Evolutionary conservation across 495 filamentous ascomycete genomes (phyloP), one percentile per base, ranked within the genome.

Genomic region (Talaromyces wortmannii): DNA sequence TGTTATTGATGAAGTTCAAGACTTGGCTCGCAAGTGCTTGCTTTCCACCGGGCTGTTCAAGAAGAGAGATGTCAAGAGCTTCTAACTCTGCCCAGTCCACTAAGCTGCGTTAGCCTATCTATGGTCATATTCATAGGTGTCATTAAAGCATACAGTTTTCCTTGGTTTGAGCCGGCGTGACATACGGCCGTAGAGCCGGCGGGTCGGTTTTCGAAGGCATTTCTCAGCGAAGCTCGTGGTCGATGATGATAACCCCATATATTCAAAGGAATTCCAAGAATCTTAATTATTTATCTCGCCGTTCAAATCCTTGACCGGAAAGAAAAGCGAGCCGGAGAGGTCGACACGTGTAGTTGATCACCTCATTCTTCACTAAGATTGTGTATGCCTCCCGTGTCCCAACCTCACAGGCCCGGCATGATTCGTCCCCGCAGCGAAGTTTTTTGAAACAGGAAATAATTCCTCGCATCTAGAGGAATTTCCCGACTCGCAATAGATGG

Each of bases 61-160:
- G 78, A 3, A 70, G 63, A n/a, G 68, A 69, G 6, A 83, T 69
- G 59, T 84, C 78, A 15, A 84, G 65, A 2, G 71, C 77, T 18
- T 70, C 60, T 5, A 84, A 66, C 30, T 79, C 74, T 7, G 78
- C 78, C 74, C 77, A 81, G 48, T 70, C 61, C 36, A 66, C 66
- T 66, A n/a, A 40, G 2, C 36, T 13, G 17, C 1, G 31, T 2
- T n/a, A 44, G 3, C 31, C 50, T 23, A 23, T 23, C 23, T 23
- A 23, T 23, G 23, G 23, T 23, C 23, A 23, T 23, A 23, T 49
- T 32, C 29, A 11, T 56, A 36, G 23, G 13, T 30, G 10, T 12
- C 31, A 13, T 48, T 11, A 3, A 52, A 13, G 31, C 51, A 11
- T 50, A 56, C 54, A 30, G 3, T 56, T 43, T 17, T 56, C 46